Evolutionary conservation across 768 basidiomycete genomes (phyloP).

Genomic region (Pulveroboletus sp.): DNA sequence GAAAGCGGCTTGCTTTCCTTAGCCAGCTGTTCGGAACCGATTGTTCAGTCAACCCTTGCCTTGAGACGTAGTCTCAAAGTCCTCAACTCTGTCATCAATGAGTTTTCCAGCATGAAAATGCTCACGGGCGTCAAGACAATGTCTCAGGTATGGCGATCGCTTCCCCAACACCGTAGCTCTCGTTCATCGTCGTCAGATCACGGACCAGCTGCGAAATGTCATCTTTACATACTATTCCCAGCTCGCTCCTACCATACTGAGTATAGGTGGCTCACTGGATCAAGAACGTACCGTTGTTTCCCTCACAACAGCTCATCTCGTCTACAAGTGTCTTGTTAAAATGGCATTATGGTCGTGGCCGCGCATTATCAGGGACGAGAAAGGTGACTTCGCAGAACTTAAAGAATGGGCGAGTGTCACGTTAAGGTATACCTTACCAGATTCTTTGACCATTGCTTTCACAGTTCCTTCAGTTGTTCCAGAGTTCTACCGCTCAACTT

Average conservation of each 20-base stretch:
- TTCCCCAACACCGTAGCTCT: not conserved
- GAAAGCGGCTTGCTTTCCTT: constrained; percentile 49
- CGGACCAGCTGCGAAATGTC: constrained; percentile 40
- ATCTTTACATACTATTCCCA: constrained; percentile 60
- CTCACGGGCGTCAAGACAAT: constrained; percentile 61
- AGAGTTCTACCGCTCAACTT: constrained; percentile 52
- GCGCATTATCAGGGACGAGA: constrained; percentile 38
- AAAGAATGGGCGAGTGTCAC: constrained; percentile 47
- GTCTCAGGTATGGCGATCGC: constrained; percentile 43
- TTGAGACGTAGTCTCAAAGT: constrained; percentile 61
- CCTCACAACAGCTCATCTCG: constrained; percentile 57
- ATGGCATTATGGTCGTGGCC: constrained; percentile 71
- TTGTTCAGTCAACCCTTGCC: constrained; percentile 42
- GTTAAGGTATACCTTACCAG: not conserved
- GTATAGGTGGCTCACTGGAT: constrained; percentile 33
- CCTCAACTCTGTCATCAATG: constrained; percentile 63
- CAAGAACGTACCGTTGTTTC: constrained; percentile 39
- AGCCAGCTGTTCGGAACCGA: constrained; percentile 37
- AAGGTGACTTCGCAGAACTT: constrained; percentile 41
- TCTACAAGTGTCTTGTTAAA: constrained; percentile 72
- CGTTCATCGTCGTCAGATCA: constrained; percentile 16
- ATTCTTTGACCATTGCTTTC: constrained; percentile 1
- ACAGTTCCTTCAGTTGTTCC: constrained; percentile 62
- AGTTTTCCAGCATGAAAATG: constrained; percentile 68
- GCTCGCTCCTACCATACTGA: constrained; percentile 35